Base-by-base conservation (phyloP, 306 rosid species). In the Biancaea sappan region DNA sequence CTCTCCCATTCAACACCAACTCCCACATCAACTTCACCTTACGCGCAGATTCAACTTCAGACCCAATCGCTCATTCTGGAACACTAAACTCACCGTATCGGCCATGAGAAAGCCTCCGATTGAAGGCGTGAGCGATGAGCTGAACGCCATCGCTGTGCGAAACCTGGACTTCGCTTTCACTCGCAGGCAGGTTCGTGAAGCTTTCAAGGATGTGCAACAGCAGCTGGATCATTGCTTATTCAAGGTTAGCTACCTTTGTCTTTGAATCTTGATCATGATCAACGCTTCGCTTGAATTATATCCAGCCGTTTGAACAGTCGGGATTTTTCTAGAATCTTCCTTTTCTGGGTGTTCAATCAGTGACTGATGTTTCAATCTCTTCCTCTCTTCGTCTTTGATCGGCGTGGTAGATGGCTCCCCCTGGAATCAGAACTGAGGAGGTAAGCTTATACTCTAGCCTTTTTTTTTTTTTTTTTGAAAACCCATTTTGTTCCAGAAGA, bases 351-450 rank as follows among this genome's bases (percentile, higher is more conserved):
- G 8, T 56, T 41, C 15, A 67, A 25, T 48, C 26, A 12, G 31
- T 79, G 21, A 34, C 66, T 75, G 21, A 81, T 70, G 21, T 72
- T 81, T 78, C 72, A 13, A 43, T 47, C 58, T 74, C 63, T 63
- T 52, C 6, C 56, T 46, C 1, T 76, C 7, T 67, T 71, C 61
- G 4, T 35, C 69, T 78, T 67, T 69, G 44, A 22, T 54, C 72
- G 75, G 61, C 61, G 34, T 67, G 58, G 37, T 77, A 91, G 98
- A 69, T 74, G 80, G 96, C 97, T 81, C 97, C 96, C 77, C 3
- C 90, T 38, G 98, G 92, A 67, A 88, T 91, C 84, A 83, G 32
- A 75, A 87, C 96, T 25, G 81, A 88, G 63, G 98, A 94, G 85
- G 97, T 91, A 79, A 86, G 16, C 31, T 37, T 59, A n/a, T 59